A percentile compares a stretch with the other conserved stretches of the same genome.
Conservation (phyloP, 345 rosid species). For the Luvunga scandens region DNA sequence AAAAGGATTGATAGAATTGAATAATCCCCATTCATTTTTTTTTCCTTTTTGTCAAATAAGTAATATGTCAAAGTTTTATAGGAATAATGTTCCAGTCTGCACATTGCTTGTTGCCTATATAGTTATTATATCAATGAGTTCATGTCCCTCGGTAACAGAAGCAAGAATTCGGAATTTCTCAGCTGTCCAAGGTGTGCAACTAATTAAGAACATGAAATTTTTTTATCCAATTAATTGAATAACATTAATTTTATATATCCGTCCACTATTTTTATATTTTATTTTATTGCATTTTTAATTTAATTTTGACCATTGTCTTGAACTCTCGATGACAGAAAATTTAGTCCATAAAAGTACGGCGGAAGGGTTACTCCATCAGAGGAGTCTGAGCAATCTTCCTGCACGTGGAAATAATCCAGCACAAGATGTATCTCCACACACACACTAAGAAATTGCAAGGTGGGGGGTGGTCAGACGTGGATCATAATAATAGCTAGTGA, state of each 20-base stretch:
- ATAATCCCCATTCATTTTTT: neutral
- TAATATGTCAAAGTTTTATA: neutral
- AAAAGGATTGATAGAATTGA: no score
- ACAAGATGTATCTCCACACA: rapidly evolving
- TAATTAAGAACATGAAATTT: no score
- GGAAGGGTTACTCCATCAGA: neutral
- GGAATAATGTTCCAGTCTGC: neutral
- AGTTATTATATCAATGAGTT: neutral
- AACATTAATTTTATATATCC: neutral
- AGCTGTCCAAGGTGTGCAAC: neutral
- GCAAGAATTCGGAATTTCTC: neutral
- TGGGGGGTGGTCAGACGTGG: no score
- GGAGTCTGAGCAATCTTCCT: no score
- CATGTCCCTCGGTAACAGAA: neutral
- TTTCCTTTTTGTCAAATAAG: neutral
- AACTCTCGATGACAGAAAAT: neutral
- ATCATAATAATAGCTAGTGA: no score
- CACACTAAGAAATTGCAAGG: no score
- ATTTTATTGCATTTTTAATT: no score
- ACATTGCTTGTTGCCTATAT: neutral
- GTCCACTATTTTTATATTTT: neutral
- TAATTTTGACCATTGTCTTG: neutral
- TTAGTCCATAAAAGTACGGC: neutral
- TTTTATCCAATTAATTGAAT: no score
- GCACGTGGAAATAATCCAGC: neutral